Percentiles rank a stretch among this genome's conserved stretches.
Conservation (phyloP, 1,284 basidiomycete species). For the Malassezia caprae region DNA sequence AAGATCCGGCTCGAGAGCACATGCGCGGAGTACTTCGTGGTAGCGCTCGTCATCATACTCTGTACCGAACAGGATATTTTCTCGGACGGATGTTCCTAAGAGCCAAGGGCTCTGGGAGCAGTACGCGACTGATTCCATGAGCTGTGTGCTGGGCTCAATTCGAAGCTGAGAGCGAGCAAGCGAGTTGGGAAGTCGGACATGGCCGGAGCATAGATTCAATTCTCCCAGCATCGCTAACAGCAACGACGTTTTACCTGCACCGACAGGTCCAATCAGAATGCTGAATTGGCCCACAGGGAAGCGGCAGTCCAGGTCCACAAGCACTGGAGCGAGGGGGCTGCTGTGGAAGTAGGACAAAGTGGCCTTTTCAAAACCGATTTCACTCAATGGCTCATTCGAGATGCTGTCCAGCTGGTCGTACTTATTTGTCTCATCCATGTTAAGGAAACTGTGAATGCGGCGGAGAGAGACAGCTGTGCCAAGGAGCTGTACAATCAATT, state of each 20-base stretch:
- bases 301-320: conserved; percentile 51
- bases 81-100: conserved; percentile 20
- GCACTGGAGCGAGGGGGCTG: neutral
- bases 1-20: conserved; percentile 19
- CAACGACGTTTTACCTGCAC: conserved; percentile 23
- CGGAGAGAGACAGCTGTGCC: conserved; percentile 27
- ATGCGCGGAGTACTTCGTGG: conserved; percentile 17
- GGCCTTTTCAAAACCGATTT: conserved; percentile 52
- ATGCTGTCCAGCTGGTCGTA: conserved; percentile 49
- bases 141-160: conserved; percentile 53
- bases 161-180: neutral
- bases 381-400: conserved; percentile 23
- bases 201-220: conserved; percentile 5
- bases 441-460: conserved; percentile 50
- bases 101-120: conserved; percentile 22
- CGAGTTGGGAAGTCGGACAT: conserved; percentile 6
- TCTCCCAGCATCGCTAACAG: conserved; percentile 24
- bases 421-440: conserved; percentile 53
- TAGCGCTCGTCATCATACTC: conserved; percentile 20
- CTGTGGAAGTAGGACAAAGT: conserved; percentile 35
- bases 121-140: conserved; percentile 52
- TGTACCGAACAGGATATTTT: conserved; percentile 24
- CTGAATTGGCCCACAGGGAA: conserved; percentile 57
- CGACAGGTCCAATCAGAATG: conserved; percentile 24
- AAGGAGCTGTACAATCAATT: conserved; percentile 49